Conservation (phyloP, 192 early-diverging fungal genomes). For the Coemansia sp. region DNA sequence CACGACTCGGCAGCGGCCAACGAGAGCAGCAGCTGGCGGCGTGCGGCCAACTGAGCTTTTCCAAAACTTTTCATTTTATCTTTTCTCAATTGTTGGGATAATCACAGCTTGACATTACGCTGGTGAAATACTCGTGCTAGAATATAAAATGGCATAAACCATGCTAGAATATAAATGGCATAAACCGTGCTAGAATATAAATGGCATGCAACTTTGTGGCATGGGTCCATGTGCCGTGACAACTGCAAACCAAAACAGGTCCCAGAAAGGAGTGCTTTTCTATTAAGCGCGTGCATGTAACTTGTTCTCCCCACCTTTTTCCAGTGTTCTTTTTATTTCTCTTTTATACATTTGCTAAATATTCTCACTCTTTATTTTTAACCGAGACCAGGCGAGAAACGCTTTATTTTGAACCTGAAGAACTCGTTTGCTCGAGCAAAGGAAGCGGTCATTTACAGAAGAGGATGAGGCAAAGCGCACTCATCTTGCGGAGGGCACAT, state of each 20-base stretch:
- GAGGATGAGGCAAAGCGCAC: conserved; percentile 1
- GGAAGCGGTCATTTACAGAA: neutral
- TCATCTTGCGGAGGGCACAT: neutral
- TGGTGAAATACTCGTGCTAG: too few species aligned
- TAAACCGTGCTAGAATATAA: too few species aligned
- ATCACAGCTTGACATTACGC: too few species aligned
- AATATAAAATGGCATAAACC: too few species aligned
- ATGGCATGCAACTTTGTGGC: too few species aligned
- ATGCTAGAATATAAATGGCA: too few species aligned
- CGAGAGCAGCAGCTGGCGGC: conserved; percentile 1
- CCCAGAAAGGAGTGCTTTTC: neutral
- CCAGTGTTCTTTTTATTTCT: neutral
- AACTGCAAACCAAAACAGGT: neutral
- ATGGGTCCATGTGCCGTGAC: too few species aligned
- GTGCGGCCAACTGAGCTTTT: neutral
- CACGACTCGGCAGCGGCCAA: neutral
- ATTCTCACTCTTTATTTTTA: too few species aligned
- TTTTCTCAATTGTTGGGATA: neutral
- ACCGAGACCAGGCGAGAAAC: too few species aligned
- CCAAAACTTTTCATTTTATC: neutral
- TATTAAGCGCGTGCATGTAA: neutral
- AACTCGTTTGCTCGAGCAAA: too few species aligned
- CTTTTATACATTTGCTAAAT: neutral
- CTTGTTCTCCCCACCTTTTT: neutral
- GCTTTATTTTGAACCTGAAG: too few species aligned